Percentiles rank a stretch among this genome's conserved stretches.
phyloP scores from a whole-genome alignment of 768 basidiomycete species.

The Leccinum fibrillosum region DNA sequence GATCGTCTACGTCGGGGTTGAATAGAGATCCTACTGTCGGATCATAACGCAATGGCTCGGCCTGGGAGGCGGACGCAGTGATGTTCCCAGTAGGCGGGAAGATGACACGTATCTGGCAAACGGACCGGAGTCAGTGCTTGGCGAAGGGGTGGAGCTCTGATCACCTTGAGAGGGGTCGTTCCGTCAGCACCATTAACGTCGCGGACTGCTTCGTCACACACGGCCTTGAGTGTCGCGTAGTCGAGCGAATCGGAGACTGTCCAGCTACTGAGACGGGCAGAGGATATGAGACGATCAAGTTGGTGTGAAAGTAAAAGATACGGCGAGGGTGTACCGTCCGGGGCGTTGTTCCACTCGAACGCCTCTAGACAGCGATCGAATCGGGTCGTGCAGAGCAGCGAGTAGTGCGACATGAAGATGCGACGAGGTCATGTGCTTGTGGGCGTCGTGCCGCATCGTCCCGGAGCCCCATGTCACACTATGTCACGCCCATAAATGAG shows the following conservation, averaged over 20 bases:
- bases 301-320: conserved; percentile 65
- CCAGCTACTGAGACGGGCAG: conserved; percentile 55
- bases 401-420: conserved; percentile 17
- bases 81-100: conserved; percentile 40
- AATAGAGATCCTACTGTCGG: conserved; percentile 38
- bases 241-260: conserved; percentile 32
- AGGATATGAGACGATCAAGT: conserved; percentile 53
- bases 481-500: conserved; percentile 23
- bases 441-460: neutral
- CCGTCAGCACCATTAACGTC: conserved; percentile 12
- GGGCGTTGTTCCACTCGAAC: conserved; percentile 57
- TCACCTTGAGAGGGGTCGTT: conserved; percentile 25
- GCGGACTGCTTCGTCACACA: conserved; percentile 47
- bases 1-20: conserved; percentile 31
- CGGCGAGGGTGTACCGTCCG: conserved; percentile 46
- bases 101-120: conserved; percentile 50
- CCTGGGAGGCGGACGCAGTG: conserved; percentile 32
- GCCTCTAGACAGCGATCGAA: conserved; percentile 51
- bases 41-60: conserved; percentile 34
- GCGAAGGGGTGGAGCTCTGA: neutral
- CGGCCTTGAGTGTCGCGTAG: conserved; percentile 36
- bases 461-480: conserved; percentile 12
- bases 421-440: neutral
- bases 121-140: neutral
- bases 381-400: conserved; percentile 52